phyloP scores from a whole-genome alignment of 2,329 filamentous ascomycete species.

The Fusarium equiseti region DNA sequence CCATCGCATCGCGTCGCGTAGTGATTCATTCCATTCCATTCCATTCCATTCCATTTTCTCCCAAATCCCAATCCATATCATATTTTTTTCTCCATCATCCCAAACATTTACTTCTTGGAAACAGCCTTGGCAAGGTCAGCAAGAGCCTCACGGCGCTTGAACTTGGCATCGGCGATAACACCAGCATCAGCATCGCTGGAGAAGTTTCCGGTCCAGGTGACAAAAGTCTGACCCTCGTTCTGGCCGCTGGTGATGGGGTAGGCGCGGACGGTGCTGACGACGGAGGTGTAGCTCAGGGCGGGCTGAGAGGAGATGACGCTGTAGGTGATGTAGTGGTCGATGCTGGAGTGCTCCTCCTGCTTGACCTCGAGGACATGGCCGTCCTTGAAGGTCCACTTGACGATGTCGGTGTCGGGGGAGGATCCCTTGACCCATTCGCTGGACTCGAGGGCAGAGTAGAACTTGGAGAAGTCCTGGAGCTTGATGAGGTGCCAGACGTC shows the following conservation, averaged over 20 bases:
- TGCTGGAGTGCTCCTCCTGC: slow-evolving; percentile 80
- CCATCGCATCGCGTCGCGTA: slow-evolving; percentile 7
- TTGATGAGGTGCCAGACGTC: slow-evolving; percentile 81
- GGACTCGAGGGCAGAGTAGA: slow-evolving; percentile 73
- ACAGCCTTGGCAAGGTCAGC: slow-evolving; percentile 71
- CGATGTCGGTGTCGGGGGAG: slow-evolving; percentile 73
- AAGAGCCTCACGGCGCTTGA: slow-evolving; percentile 79
- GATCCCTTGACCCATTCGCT: slow-evolving; percentile 71
- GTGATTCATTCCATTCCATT: slow-evolving; percentile 1
- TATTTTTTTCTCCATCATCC: not conserved
- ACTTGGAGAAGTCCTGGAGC: slow-evolving; percentile 75
- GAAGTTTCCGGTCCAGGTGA: slow-evolving; percentile 78
- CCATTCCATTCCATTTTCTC: not conserved
- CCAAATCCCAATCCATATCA: not conserved
- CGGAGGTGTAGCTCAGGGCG: slow-evolving; percentile 73
- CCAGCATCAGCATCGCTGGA: slow-evolving; percentile 77
- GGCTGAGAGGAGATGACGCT: slow-evolving; percentile 75
- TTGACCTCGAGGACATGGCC: slow-evolving; percentile 77
- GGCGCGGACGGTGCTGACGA: slow-evolving; percentile 74
- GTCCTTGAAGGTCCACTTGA: slow-evolving; percentile 79
- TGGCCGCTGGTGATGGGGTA: slow-evolving; percentile 76
- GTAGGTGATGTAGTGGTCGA: slow-evolving; percentile 83
- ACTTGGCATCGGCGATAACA: slow-evolving; percentile 80
- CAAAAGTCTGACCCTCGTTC: slow-evolving; percentile 72
- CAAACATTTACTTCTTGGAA: slow-evolving; percentile 41